phyloP scores from a whole-genome alignment of 331 rosid genomes.

The Malus hybrid region DNA sequence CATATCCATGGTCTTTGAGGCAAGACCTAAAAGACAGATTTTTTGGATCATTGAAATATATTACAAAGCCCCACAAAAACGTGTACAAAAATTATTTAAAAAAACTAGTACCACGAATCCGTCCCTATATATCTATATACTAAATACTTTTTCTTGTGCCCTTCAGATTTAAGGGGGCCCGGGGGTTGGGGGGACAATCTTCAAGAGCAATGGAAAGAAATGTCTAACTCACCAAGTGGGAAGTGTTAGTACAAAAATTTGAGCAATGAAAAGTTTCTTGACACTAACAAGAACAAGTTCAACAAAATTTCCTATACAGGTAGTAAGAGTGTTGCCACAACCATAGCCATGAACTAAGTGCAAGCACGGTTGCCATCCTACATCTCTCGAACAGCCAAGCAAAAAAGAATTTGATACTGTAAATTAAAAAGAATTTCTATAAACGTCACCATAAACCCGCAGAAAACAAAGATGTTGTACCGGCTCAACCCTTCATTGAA shows the following conservation, averaged over 20 bases:
- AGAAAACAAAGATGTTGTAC: neutral
- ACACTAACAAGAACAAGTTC: neutral
- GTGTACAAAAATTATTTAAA: no score
- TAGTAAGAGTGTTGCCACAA: constrained; percentile 13
- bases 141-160: neutral
- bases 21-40: no score
- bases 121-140: neutral
- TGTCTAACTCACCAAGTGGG: neutral
- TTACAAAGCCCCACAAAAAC: no score
- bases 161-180: neutral
- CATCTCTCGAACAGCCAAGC: constrained; percentile 6
- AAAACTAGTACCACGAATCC: no score
- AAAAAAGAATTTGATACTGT: neutral
- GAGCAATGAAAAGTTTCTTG: neutral
- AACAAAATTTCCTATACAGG: constrained; percentile 33
- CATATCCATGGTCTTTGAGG: no score
- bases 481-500: neutral
- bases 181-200: neutral
- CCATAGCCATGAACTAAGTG: constrained; percentile 5
- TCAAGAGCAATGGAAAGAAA: neutral
- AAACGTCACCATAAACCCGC: neutral
- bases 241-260: neutral
- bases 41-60: no score
- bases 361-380: constrained; percentile 3
- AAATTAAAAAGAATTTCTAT: constrained; percentile 2